phyloP scores from a whole-genome alignment of 768 basidiomycete species.

The button mushroom (Agaricus bisporus) region DNA sequence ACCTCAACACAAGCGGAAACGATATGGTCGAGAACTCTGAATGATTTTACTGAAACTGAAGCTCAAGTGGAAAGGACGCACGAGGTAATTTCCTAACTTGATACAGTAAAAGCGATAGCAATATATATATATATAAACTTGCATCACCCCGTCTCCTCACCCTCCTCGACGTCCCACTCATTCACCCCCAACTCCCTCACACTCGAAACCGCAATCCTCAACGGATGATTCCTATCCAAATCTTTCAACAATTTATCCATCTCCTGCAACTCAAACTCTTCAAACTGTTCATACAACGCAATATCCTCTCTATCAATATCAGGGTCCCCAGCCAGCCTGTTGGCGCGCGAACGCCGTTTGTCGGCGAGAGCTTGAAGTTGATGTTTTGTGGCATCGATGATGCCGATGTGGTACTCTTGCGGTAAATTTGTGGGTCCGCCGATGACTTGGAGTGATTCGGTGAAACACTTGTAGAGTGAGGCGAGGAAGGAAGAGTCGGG shows the following conservation, averaged over 20 bases:
- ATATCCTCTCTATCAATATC: slow-evolving; percentile 59
- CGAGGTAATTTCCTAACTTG: too few relatives aligned
- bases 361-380: slow-evolving; percentile 70
- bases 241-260: slow-evolving; percentile 57
- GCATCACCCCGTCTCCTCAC: slow-evolving; percentile 3
- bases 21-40: too few relatives aligned
- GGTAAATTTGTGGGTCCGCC: slow-evolving; percentile 49
- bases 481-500: slow-evolving; percentile 72
- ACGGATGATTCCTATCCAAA: slow-evolving; percentile 55
- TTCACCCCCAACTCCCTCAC: slow-evolving; percentile 64
- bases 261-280: slow-evolving; percentile 77
- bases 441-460: slow-evolving; percentile 53
- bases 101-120: too few relatives aligned
- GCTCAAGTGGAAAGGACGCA: too few relatives aligned
- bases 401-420: slow-evolving; percentile 42
- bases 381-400: slow-evolving; percentile 65
- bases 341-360: slow-evolving; percentile 48
- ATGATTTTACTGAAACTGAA: too few relatives aligned
- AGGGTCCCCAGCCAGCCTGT: slow-evolving; percentile 20
- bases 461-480: slow-evolving; percentile 67
- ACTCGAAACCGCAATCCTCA: slow-evolving; percentile 65
- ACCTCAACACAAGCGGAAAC: too few relatives aligned
- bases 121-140: too few relatives aligned
- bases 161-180: slow-evolving; percentile 42
- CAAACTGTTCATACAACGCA: slow-evolving; percentile 72